phyloP scores from a whole-genome alignment of 2,329 filamentous ascomycete genomes.

The Aspergillus novofumigatus region DNA sequence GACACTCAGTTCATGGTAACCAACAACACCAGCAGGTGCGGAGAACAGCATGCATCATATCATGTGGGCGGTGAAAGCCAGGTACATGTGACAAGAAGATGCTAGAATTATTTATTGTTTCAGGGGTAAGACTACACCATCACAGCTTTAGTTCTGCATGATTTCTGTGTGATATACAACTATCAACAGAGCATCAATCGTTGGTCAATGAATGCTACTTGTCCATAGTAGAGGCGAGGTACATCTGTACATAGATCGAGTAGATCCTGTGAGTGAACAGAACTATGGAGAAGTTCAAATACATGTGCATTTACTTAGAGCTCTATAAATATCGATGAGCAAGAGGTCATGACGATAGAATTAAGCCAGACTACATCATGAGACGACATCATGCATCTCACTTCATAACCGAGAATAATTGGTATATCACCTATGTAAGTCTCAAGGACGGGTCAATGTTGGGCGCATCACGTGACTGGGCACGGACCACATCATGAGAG shows the following conservation, averaged over 20 bases:
- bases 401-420: no score
- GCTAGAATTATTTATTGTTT: slow-evolving; percentile 18
- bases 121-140: neutral
- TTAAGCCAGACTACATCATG: neutral
- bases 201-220: neutral
- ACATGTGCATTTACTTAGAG: neutral
- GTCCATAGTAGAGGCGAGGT: neutral
- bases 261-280: neutral
- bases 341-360: no score
- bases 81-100: slow-evolving; percentile 14
- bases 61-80: slow-evolving; percentile 29
- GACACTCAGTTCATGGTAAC: slow-evolving; percentile 16
- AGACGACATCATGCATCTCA: neutral
- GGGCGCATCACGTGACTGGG: slow-evolving; percentile 15
- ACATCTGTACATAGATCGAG: neutral
- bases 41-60: slow-evolving; percentile 19
- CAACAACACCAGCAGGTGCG: slow-evolving; percentile 16
- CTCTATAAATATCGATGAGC: neutral
- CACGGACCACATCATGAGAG: slow-evolving; percentile 13
- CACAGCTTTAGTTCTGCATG: neutral
- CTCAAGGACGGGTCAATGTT: neutral
- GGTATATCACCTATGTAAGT: neutral
- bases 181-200: neutral
- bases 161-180: neutral
- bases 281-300: no score